phyloP scores from a whole-genome alignment of 257 asterid genomes.

The Fraxinus anomala region DNA sequence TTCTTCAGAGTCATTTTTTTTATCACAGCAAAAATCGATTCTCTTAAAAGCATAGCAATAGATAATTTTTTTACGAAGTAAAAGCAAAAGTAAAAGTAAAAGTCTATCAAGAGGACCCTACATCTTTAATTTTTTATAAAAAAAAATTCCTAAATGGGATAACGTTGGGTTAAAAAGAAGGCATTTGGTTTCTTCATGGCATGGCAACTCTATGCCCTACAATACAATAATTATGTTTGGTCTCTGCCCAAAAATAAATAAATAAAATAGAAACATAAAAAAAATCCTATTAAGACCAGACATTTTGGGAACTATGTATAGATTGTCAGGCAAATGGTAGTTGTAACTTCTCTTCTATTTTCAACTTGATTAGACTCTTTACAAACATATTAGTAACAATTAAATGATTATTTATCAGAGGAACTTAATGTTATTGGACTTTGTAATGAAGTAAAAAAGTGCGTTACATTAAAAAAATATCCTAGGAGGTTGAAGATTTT shows the following conservation, averaged over 20 bases:
- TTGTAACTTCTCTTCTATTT: conserved; percentile 13
- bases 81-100: too few species aligned
- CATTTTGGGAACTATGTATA: conserved; percentile 8
- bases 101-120: too few species aligned
- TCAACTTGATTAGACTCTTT: neutral
- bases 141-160: neutral
- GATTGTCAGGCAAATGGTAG: neutral
- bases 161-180: neutral
- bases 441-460: too few species aligned
- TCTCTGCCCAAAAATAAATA: conserved; percentile 3
- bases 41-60: too few species aligned
- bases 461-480: too few species aligned
- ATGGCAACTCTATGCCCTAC: conserved; percentile 18
- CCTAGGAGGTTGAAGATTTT: too few species aligned
- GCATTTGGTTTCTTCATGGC: conserved; percentile 21
- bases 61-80: too few species aligned
- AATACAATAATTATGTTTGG: conserved; percentile 6
- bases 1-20: too few species aligned
- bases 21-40: too few species aligned
- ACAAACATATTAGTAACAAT: neutral
- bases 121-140: too few species aligned
- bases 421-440: too few species aligned
- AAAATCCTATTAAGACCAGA: conserved; percentile 15
- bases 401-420: neutral
- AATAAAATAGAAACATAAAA: neutral